Evolutionary conservation across 495 filamentous ascomycete species (phyloP), one percentile per base, ranked within the genome.

Genomic region (Penicillium cosmopolitanum): DNA sequence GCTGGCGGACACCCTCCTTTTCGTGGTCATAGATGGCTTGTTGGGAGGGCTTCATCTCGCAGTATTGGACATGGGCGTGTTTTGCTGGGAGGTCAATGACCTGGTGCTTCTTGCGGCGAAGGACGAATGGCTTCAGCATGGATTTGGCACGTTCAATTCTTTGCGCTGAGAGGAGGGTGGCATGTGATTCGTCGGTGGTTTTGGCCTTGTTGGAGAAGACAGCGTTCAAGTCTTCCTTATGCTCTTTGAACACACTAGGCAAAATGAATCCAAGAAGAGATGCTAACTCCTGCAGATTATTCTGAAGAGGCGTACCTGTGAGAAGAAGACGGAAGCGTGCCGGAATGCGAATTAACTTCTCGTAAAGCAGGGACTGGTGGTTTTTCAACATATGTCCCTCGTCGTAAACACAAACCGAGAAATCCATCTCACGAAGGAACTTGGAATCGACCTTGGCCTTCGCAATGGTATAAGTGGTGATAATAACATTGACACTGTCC

Each of bases 361-460:
- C 85, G 66, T 97, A 98, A 3, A 89, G 77, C 13, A 88, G 83
- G 0, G 93, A 94, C 15, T 86, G 84, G 25, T 85, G 85, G 66
- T 96, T 98, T 77, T 96, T 96, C 63, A 98, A 73, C 54, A 89
- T 84, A 72, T 98, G 95, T 1, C 93, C 94, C 72, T 98, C 94
- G 70, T 98, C 94, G 66, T 90, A 98, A 11, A 97, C 86, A 60
- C 90, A 92, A 9, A 87, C 86, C 61, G 82, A 78, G 28, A 86
- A 85, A 6, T 71, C 76, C 57, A 89, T 75, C 44, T 82, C 80
- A 33, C 88, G 82, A 19, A 94, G 73, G 68, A 94, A 94, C 56
- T 83, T 83, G 58, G 84, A 83, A 66, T 94, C 90, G 11, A 80
- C 72, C 54, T 80, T 83, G n/a, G 72, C 78, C 53, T 82, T 83